Conservation (phyloP, 768 basidiomycete species). For the Mycena leptocephala region DNA sequence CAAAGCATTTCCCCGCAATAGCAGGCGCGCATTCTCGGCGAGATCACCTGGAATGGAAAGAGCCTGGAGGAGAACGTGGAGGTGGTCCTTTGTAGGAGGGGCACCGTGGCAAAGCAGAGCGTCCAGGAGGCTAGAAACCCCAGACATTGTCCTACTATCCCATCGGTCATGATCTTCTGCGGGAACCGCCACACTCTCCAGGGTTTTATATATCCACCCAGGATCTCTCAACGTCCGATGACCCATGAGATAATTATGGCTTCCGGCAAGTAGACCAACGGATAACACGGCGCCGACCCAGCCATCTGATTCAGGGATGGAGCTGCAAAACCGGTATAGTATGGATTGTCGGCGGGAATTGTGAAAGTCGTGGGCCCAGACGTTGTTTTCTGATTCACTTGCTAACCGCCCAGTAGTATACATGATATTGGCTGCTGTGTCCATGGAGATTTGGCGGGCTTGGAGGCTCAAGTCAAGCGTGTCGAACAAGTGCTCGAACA, state of each 20-base stretch:
- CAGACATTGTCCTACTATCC: neutral
- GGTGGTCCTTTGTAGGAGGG: neutral
- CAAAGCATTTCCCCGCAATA: too few species aligned
- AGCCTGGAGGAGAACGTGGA: neutral
- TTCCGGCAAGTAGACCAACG: neutral
- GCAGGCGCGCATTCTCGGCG: too few species aligned
- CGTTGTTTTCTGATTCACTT: neutral
- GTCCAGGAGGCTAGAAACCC: neutral
- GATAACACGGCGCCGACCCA: neutral
- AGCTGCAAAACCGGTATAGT: neutral
- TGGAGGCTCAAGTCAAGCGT: neutral
- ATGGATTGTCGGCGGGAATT: neutral
- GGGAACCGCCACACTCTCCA: neutral
- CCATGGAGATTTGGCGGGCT: neutral
- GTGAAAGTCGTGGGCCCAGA: neutral
- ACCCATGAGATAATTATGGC: neutral
- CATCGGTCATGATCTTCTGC: neutral
- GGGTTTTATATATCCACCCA: neutral
- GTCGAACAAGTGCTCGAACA: neutral
- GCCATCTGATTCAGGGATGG: neutral
- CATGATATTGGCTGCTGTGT: neutral
- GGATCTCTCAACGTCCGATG: neutral
- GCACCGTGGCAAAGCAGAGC: neutral
- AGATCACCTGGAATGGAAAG: constrained; percentile 4
- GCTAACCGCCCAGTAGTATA: neutral